These are phyloP conservation scores for Limnanthes douglasii DNA, from an alignment of 345 rosid genomes.

Conservation along the genomic window DNA sequence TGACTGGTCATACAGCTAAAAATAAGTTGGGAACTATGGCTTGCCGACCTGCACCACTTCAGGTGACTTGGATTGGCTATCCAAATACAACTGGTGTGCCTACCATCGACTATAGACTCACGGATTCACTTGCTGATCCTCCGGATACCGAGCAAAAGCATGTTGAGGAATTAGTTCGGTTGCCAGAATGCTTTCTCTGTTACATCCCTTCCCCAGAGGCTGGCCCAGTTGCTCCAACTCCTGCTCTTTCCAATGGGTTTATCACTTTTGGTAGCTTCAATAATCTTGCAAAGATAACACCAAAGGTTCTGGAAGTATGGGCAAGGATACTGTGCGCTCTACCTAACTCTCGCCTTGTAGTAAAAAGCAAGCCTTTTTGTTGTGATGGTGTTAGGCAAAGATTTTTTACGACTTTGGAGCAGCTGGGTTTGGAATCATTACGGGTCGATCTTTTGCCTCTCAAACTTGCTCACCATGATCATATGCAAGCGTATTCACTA, in stretches of 20 bases:
- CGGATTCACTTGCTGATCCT: conserved; percentile 90
- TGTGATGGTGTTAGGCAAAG: conserved; percentile 89
- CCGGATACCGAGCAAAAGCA: conserved; percentile 77
- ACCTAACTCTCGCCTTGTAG: conserved; percentile 94
- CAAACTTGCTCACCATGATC: conserved; percentile 94
- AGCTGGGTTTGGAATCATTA: conserved; percentile 82
- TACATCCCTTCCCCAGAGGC: conserved; percentile 98
- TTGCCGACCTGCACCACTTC: conserved; percentile 96
- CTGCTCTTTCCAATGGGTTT: conserved; percentile 92
- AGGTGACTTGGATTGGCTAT: conserved; percentile 99
- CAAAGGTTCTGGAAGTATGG: conserved; percentile 94
- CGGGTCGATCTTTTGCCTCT: conserved; percentile 97
- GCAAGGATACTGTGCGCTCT: conserved; percentile 94
- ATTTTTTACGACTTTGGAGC: conserved; percentile 72
- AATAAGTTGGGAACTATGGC: conserved; percentile 98
- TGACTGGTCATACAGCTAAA: conserved; percentile 99
- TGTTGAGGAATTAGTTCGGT: conserved; percentile 86
- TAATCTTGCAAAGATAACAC: conserved; percentile 98
- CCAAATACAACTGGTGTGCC: conserved; percentile 98
- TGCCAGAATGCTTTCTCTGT: conserved; percentile 93
- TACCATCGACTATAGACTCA: conserved; percentile 87
- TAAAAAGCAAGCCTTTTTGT: conserved; percentile 98
- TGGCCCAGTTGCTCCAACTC: conserved; percentile 79
- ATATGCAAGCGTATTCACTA: conserved; percentile 97
- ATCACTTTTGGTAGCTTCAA: conserved; percentile 98